A percentile compares a stretch with the other conserved stretches of the same genome.
Conservation (phyloP, 768 basidiomycete genomes). For the Lepiota venenata region DNA sequence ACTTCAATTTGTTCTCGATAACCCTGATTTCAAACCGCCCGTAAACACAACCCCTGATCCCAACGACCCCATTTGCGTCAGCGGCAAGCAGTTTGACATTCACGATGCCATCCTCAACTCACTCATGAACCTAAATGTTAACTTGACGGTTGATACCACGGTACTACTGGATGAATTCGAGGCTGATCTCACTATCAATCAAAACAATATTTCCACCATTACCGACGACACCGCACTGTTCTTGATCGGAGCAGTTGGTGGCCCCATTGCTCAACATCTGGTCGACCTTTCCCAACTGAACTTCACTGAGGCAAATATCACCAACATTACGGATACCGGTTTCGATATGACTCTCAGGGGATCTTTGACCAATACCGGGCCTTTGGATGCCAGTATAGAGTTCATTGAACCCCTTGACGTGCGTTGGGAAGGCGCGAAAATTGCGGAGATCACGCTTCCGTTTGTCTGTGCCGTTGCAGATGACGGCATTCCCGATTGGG, state of each 20-base stretch:
- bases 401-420: constrained; percentile 66
- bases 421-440: constrained; percentile 58
- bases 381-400: constrained; percentile 65
- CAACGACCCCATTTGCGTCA: constrained; percentile 52
- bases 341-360: constrained; percentile 61
- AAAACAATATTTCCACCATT: constrained; percentile 50
- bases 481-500: constrained; percentile 61
- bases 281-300: constrained; percentile 53
- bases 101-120: constrained; percentile 59
- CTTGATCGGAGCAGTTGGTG: constrained; percentile 70
- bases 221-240: constrained; percentile 62
- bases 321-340: constrained; percentile 54
- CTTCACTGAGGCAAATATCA: constrained; percentile 59
- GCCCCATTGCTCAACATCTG: constrained; percentile 60
- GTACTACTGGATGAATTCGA: constrained; percentile 65
- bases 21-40: constrained; percentile 48
- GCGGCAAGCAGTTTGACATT: constrained; percentile 65
- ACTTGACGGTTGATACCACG: constrained; percentile 49
- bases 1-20: constrained; percentile 50
- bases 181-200: constrained; percentile 55
- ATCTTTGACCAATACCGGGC: constrained; percentile 59
- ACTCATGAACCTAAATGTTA: constrained; percentile 54
- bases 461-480: constrained; percentile 69
- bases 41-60: constrained; percentile 56
- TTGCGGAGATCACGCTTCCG: constrained; percentile 62